Evolutionary conservation across 805 yeast species (phyloP).

Genomic region (Barnettozyma salicaria): DNA sequence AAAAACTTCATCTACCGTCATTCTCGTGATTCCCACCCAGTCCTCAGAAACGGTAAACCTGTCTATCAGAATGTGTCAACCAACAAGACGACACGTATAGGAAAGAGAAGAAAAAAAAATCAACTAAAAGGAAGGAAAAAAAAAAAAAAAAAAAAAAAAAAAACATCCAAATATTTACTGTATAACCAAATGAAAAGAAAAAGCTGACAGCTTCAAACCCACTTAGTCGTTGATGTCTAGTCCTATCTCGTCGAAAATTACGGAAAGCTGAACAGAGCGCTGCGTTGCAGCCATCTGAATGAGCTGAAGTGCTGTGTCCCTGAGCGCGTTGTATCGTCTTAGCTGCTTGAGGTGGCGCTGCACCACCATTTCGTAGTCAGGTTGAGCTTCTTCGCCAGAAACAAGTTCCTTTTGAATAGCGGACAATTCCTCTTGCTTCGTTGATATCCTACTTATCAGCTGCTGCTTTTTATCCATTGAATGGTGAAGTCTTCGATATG

Average conservation of each 20-base stretch:
- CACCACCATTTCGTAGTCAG: constrained; percentile 41
- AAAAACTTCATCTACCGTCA: too few species aligned
- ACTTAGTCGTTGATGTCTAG: constrained; percentile 15
- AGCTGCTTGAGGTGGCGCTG: constrained; percentile 45
- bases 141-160: background rate
- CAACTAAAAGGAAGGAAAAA: background rate
- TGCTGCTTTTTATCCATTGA: constrained; percentile 9
- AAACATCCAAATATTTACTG: background rate
- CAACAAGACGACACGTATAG: too few species aligned
- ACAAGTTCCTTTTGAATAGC: constrained; percentile 9
- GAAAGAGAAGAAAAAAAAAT: background rate
- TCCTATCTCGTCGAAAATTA: constrained; percentile 50
- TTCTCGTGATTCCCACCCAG: too few species aligned
- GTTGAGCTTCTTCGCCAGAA: constrained; percentile 8
- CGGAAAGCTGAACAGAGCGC: constrained; percentile 39
- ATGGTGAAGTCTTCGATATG: background rate
- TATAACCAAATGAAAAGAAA: too few species aligned
- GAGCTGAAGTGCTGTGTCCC: constrained; percentile 53
- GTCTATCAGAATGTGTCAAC: too few species aligned
- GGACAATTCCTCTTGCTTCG: constrained; percentile 9
- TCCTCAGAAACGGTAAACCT: too few species aligned
- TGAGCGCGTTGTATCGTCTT: constrained; percentile 55
- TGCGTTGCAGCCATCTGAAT: constrained; percentile 58
- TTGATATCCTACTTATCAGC: constrained; percentile 9
- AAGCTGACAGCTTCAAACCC: background rate